Percentiles rank a stretch among this genome's conserved stretches.
These are phyloP conservation scores for Fusarium haematococcum DNA, from an alignment of 2,329 filamentous ascomycete genomes.

Conservation along the genomic window DNA sequence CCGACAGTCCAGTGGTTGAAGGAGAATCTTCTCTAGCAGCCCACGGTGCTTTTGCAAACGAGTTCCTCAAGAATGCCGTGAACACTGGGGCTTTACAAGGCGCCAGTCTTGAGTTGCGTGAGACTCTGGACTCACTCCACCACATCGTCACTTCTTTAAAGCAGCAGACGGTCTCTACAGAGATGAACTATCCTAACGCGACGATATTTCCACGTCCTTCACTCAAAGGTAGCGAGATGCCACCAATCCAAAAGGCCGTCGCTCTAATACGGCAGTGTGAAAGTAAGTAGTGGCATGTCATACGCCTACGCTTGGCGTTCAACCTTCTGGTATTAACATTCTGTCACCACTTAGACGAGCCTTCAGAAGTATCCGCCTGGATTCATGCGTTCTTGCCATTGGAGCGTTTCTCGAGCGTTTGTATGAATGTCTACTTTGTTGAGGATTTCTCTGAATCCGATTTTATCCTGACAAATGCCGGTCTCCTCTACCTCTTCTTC, in stretches of 20 bases:
- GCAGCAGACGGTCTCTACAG: slow-evolving; percentile 38
- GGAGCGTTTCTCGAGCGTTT: slow-evolving; percentile 48
- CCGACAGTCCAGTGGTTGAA: slow-evolving; percentile 52
- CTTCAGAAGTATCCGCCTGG: slow-evolving; percentile 44
- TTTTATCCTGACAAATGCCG: slow-evolving; percentile 50
- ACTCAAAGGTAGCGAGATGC: slow-evolving; percentile 33
- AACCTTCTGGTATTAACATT: slow-evolving; percentile 3
- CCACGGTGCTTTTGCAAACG: slow-evolving; percentile 60
- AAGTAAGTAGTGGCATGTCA: slow-evolving; percentile 20
- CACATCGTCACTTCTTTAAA: slow-evolving; percentile 43
- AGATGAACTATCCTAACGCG: slow-evolving; percentile 42
- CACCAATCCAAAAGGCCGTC: slow-evolving; percentile 41
- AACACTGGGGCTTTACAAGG: slow-evolving; percentile 43
- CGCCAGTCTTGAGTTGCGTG: slow-evolving; percentile 48
- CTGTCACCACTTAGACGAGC: slow-evolving; percentile 9
- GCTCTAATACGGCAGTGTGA: slow-evolving; percentile 35
- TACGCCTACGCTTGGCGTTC: not conserved
- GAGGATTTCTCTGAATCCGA: slow-evolving; percentile 48
- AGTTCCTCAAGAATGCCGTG: slow-evolving; percentile 56
- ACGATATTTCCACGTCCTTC: slow-evolving; percentile 34
- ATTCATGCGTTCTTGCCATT: slow-evolving; percentile 46
- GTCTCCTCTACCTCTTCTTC: slow-evolving; percentile 47
- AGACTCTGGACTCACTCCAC: slow-evolving; percentile 51
- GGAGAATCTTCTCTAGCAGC: slow-evolving; percentile 60
- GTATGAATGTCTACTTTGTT: slow-evolving; percentile 50